Evolutionary conservation across 768 basidiomycete species (phyloP).

Genomic region (Serpula lacrymans): DNA sequence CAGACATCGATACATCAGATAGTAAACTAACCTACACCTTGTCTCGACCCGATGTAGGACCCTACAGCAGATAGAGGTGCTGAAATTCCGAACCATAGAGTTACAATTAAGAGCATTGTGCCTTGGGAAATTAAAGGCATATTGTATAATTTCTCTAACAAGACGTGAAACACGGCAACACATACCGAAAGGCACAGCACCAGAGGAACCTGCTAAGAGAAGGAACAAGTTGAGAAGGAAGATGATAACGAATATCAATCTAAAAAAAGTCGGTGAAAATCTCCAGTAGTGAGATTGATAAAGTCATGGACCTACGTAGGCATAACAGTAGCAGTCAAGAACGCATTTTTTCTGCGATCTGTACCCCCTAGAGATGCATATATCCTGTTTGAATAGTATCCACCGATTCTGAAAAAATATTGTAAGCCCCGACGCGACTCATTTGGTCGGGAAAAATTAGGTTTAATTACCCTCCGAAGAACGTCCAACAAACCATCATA

Average conservation of each 20-base stretch:
- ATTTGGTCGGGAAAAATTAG: background rate
- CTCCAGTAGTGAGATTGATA: too few relatives aligned
- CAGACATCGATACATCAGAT: conserved; percentile 2
- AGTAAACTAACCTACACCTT: conserved; percentile 58
- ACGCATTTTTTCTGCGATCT: conserved; percentile 76
- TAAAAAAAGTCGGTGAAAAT: conserved; percentile 28
- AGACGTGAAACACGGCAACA: background rate
- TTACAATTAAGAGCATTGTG: conserved; percentile 79
- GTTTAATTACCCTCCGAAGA: conserved; percentile 73
- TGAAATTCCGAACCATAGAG: conserved; percentile 93
- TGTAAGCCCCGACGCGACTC: too few relatives aligned
- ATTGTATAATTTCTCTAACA: conserved; percentile 1
- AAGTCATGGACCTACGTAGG: conserved; percentile 69
- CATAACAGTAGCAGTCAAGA: conserved; percentile 83
- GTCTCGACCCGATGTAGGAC: conserved; percentile 80
- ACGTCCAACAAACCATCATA: conserved; percentile 91
- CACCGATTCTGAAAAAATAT: conserved; percentile 59
- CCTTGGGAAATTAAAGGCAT: conserved; percentile 40
- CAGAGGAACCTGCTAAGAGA: conserved; percentile 79
- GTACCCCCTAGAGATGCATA: conserved; percentile 79
- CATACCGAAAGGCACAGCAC: conserved; percentile 91
- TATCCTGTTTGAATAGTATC: conserved; percentile 82
- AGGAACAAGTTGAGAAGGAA: conserved; percentile 93
- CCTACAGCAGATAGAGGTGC: conserved; percentile 86
- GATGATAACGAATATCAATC: conserved; percentile 78